phyloP scores from a whole-genome alignment of 352 stramenopile genomes.

The Poterioochromonas sp. region DNA sequence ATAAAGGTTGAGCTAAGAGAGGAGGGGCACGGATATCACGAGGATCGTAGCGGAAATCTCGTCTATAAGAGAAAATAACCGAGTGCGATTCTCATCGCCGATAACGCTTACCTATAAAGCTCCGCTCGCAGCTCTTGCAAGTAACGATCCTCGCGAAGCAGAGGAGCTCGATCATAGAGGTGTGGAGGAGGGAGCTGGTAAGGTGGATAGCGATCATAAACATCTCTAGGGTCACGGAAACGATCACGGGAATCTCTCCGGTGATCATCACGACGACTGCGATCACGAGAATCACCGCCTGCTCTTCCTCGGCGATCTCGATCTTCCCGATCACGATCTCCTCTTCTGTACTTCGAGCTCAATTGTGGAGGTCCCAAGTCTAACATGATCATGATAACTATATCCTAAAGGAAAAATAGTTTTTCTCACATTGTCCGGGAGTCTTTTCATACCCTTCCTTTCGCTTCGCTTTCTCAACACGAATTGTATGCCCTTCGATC shows the following conservation, averaged over 20 bases:
- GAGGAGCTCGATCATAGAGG: no score
- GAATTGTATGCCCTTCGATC: background rate
- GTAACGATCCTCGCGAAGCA: no score
- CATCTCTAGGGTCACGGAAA: background rate
- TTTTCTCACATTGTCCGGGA: slow-evolving; percentile 9
- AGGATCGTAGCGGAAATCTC: no score
- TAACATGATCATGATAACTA: background rate
- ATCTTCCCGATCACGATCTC: background rate
- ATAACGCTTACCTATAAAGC: no score
- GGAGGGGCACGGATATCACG: no score
- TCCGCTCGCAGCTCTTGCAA: no score
- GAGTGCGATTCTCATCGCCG: no score
- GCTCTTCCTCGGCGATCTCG: background rate
- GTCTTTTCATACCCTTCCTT: slow-evolving; percentile 11
- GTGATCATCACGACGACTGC: background rate
- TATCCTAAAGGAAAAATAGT: background rate
- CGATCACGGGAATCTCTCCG: background rate
- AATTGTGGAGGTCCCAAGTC: background rate
- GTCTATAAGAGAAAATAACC: no score
- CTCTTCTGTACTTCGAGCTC: background rate
- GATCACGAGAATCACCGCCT: background rate
- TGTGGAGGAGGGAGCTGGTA: no score
- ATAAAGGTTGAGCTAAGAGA: no score
- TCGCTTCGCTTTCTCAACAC: background rate
- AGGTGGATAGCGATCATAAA: background rate